A percentile compares a stretch with the other conserved stretches of the same genome.
Conservation (phyloP, 164 flowering plant genomes). For the Annona squamosa region DNA sequence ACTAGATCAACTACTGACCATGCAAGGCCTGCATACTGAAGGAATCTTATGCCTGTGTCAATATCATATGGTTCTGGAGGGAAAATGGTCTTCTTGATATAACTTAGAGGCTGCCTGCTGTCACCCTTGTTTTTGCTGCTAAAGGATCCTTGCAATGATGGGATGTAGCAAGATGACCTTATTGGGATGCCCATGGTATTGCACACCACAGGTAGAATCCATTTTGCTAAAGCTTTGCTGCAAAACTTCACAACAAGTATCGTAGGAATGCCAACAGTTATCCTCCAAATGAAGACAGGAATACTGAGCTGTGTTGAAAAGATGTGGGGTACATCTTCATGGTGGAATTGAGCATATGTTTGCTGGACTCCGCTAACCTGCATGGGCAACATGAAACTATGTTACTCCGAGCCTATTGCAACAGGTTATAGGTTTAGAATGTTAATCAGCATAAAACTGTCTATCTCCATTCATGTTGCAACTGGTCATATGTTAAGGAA, state of each 20-base stretch:
- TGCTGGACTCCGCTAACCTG: constrained; percentile 93
- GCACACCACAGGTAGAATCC: constrained; percentile 70
- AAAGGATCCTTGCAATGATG: constrained; percentile 35
- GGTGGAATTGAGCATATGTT: constrained; percentile 88
- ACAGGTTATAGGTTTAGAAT: too few relatives aligned
- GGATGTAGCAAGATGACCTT: constrained; percentile 65
- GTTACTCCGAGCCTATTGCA: background rate
- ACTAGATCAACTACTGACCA: constrained; percentile 97
- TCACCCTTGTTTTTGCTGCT: constrained; percentile 33
- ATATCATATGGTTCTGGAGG: constrained; percentile 65
- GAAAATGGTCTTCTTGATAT: constrained; percentile 49
- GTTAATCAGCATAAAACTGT: too few relatives aligned
- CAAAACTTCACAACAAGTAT: constrained; percentile 86
- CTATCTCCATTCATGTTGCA: too few relatives aligned
- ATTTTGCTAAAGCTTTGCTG: constrained; percentile 86
- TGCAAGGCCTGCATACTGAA: constrained; percentile 95
- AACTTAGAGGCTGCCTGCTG: constrained; percentile 39
- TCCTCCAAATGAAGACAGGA: constrained; percentile 50
- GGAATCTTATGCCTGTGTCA: constrained; percentile 88
- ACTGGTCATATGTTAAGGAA: too few relatives aligned
- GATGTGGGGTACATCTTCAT: constrained; percentile 64
- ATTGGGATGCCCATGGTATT: constrained; percentile 76
- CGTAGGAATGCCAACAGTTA: constrained; percentile 76
- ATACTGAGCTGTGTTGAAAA: constrained; percentile 46
- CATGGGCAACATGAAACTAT: constrained; percentile 1